These are phyloP conservation scores for Xylaria castorea DNA, from an alignment of 495 filamentous ascomycete genomes.

Conservation along the genomic window DNA sequence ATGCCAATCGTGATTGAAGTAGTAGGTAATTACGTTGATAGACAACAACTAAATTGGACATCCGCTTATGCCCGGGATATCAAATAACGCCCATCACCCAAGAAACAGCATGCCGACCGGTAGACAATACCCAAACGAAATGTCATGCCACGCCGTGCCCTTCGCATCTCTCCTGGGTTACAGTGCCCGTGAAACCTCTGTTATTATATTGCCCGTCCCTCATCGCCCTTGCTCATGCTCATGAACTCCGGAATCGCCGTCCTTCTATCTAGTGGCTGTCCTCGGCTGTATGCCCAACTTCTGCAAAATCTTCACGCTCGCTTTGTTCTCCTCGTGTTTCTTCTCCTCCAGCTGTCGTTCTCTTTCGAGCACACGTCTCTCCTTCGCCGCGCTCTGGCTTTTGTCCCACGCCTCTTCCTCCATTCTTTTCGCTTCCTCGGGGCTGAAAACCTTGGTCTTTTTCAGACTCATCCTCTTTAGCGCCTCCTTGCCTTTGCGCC, in stretches of 20 bases:
- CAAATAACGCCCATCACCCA: constrained; percentile 11
- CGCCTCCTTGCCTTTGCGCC: constrained; percentile 62
- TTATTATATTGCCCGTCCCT: background rate
- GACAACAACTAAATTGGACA: background rate
- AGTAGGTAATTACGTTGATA: background rate
- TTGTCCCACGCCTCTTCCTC: constrained; percentile 55
- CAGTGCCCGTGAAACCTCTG: background rate
- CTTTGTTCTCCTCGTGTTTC: constrained; percentile 46
- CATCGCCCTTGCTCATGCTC: constrained; percentile 9
- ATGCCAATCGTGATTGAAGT: background rate
- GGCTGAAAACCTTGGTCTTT: constrained; percentile 50
- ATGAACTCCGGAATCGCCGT: constrained; percentile 11
- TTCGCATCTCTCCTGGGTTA: background rate
- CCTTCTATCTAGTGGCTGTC: constrained; percentile 35
- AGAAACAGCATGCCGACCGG: background rate
- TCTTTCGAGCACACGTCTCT: constrained; percentile 49
- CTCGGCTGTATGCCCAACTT: constrained; percentile 39
- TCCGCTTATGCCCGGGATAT: constrained; percentile 7
- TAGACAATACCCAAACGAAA: background rate
- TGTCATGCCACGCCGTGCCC: background rate
- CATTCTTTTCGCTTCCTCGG: constrained; percentile 48
- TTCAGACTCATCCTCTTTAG: constrained; percentile 44
- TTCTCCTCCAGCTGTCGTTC: constrained; percentile 44
- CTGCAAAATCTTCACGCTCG: constrained; percentile 43
- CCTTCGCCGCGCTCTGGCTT: constrained; percentile 58